Evolutionary conservation across 106 monocot species (phyloP).

Genomic region (Dioscorea dumetorum): DNA sequence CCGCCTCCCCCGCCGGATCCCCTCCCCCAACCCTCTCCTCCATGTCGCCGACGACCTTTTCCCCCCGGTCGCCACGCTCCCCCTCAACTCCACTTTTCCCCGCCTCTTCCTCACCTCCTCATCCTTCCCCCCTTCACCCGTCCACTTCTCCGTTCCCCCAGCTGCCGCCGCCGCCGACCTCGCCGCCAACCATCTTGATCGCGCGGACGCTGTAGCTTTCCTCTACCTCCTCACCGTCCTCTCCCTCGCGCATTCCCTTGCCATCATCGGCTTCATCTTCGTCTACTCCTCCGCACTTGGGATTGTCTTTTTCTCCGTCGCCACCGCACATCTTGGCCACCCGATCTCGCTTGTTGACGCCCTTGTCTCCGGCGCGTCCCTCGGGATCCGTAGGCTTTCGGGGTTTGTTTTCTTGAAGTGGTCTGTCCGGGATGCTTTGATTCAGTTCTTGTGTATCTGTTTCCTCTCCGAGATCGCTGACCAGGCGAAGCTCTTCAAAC

Average conservation of each 20-base stretch:
- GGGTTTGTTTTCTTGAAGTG: conserved; percentile 56
- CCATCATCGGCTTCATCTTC: conserved; percentile 43
- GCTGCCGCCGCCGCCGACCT: background rate
- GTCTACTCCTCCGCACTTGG: conserved; percentile 49
- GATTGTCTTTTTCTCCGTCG: conserved; percentile 33
- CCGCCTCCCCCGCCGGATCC: background rate
- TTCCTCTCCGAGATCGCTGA: conserved; percentile 54
- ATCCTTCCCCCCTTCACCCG: background rate
- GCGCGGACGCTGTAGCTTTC: conserved; percentile 31
- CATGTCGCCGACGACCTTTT: conserved; percentile 14
- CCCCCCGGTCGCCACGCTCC: background rate
- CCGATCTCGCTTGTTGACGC: conserved; percentile 4
- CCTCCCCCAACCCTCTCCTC: conserved; percentile 3
- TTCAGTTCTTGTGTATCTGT: conserved; percentile 52
- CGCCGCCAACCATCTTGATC: conserved; percentile 17
- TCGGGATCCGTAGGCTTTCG: conserved; percentile 34
- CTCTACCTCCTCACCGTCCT: conserved; percentile 40
- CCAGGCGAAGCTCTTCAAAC: conserved; percentile 45
- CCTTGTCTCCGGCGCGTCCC: conserved; percentile 21
- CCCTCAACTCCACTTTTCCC: background rate
- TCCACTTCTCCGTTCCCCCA: conserved; percentile 2
- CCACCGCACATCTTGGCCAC: conserved; percentile 15
- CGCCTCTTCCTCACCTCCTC: conserved; percentile 3
- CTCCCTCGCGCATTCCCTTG: conserved; percentile 36
- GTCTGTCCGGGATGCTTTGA: conserved; percentile 45